Evolutionary conservation across 176 grass and related monocot genomes (phyloP).

Genomic region (Musa itinerans): DNA sequence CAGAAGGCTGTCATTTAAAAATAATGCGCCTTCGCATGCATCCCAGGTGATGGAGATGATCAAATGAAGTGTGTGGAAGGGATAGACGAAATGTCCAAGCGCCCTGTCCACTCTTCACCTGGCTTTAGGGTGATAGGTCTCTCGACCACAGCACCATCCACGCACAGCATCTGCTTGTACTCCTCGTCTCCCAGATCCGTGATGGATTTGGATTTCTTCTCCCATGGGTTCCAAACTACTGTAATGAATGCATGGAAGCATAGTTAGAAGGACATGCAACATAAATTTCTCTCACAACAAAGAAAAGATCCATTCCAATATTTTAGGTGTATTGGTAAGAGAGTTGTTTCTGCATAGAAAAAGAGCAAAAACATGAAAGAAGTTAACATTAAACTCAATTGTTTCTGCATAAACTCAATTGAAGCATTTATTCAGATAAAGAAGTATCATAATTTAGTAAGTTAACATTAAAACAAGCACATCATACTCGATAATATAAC

Average conservation of each 20-base stretch:
- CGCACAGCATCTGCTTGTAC: slow-evolving; percentile 89
- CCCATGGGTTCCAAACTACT: slow-evolving; percentile 98
- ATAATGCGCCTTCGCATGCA: not conserved
- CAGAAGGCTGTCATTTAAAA: too few relatives aligned
- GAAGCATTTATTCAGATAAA: too few relatives aligned
- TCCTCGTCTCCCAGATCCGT: slow-evolving; percentile 71
- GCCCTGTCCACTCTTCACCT: slow-evolving; percentile 89
- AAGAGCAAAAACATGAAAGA: too few relatives aligned
- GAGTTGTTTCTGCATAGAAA: too few relatives aligned
- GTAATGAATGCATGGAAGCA: not conserved
- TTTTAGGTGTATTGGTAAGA: too few relatives aligned
- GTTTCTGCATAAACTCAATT: too few relatives aligned
- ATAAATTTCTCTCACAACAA: too few relatives aligned
- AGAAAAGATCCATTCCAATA: too few relatives aligned
- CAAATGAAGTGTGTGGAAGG: slow-evolving; percentile 63
- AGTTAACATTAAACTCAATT: too few relatives aligned
- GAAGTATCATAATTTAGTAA: not conserved
- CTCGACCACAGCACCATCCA: slow-evolving; percentile 65
- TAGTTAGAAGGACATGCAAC: not conserved
- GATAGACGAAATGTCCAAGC: slow-evolving; percentile 58
- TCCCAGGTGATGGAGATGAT: slow-evolving; percentile 56
- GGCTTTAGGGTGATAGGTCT: slow-evolving; percentile 56
- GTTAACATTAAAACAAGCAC: not conserved
- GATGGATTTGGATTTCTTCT: slow-evolving; percentile 66
- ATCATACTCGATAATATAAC: not conserved